Percentiles rank a stretch among this genome's conserved stretches.
phyloP scores from a whole-genome alignment of 306 rosid genomes.

The Oxytropis ochrocephala region DNA sequence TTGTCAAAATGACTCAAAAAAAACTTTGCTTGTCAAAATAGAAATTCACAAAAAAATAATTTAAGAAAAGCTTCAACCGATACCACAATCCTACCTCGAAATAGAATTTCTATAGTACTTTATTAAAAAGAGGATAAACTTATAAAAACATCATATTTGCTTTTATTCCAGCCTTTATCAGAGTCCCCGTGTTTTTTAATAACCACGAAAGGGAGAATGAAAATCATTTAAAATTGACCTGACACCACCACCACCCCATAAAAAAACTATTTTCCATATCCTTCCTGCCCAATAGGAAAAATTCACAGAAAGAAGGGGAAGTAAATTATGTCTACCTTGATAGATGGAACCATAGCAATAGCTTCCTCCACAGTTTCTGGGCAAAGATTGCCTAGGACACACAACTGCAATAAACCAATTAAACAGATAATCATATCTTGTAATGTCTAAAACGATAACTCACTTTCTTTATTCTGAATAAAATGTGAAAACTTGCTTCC shows the following conservation, averaged over 20 bases:
- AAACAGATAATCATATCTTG: background rate
- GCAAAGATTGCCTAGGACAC: slow-evolving; percentile 98
- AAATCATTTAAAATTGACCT: background rate
- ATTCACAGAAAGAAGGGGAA: background rate
- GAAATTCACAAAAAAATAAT: background rate
- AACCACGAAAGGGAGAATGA: slow-evolving; percentile 5
- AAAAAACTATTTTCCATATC: background rate
- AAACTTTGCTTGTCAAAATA: background rate
- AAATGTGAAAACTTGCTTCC: background rate
- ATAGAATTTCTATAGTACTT: background rate
- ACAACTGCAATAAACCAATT: slow-evolving; percentile 51
- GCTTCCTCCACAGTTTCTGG: slow-evolving; percentile 99
- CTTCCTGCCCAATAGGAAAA: background rate
- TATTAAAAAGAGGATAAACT: background rate
- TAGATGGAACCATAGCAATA: slow-evolving; percentile 93
- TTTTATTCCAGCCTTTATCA: background rate
- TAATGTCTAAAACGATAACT: background rate
- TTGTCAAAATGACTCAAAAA: background rate
- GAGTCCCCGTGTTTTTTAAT: background rate
- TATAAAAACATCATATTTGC: background rate
- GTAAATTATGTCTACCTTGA: slow-evolving; percentile 50
- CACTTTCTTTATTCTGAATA: background rate
- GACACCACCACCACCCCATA: background rate
- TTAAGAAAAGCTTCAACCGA: background rate
- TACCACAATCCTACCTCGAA: background rate